Percentiles rank a stretch among this genome's conserved stretches.
These are phyloP conservation scores for Dalbergia cochinchinensis DNA, from an alignment of 306 rosid genomes.

Conservation along the genomic window DNA sequence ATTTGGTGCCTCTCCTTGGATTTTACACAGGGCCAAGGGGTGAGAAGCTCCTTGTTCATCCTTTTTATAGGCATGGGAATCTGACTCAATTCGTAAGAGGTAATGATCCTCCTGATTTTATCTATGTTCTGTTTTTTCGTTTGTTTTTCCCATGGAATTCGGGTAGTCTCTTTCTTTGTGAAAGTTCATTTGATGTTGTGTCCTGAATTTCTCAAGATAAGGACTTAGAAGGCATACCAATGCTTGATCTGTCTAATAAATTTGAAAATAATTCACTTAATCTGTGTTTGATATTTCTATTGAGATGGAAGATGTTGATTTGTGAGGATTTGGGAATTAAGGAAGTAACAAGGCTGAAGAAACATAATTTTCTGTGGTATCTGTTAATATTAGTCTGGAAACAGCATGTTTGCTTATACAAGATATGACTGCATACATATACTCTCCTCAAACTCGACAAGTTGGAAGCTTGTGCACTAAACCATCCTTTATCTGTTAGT, in stretches of 20 bases:
- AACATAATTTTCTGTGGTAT: slow-evolving; percentile 12
- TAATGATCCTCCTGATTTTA: slow-evolving; percentile 39
- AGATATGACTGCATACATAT: too few species aligned
- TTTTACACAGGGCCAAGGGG: slow-evolving; percentile 93
- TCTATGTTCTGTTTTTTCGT: slow-evolving; percentile 35
- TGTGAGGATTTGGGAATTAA: slow-evolving; percentile 32
- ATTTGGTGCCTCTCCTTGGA: slow-evolving; percentile 92
- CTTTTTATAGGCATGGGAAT: slow-evolving; percentile 77
- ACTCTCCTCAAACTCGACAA: too few species aligned
- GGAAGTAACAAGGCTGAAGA: slow-evolving; percentile 9
- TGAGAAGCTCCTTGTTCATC: slow-evolving; percentile 95
- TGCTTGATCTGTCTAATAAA: slow-evolving; percentile 30
- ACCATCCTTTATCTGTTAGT: not conserved
- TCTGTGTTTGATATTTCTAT: slow-evolving; percentile 18
- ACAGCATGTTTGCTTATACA: too few species aligned
- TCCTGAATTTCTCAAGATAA: slow-evolving; percentile 34
- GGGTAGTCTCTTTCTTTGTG: slow-evolving; percentile 23
- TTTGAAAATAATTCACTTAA: slow-evolving; percentile 20
- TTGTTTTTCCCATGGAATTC: not conserved
- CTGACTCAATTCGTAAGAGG: slow-evolving; percentile 84
- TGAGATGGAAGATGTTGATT: slow-evolving; percentile 42
- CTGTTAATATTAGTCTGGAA: not conserved
- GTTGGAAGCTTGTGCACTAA: too few species aligned
- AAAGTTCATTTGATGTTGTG: slow-evolving; percentile 22
- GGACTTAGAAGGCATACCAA: slow-evolving; percentile 10